Conservation (phyloP, 352 stramenopile genomes). For the Phytophthora fragariae region DNA sequence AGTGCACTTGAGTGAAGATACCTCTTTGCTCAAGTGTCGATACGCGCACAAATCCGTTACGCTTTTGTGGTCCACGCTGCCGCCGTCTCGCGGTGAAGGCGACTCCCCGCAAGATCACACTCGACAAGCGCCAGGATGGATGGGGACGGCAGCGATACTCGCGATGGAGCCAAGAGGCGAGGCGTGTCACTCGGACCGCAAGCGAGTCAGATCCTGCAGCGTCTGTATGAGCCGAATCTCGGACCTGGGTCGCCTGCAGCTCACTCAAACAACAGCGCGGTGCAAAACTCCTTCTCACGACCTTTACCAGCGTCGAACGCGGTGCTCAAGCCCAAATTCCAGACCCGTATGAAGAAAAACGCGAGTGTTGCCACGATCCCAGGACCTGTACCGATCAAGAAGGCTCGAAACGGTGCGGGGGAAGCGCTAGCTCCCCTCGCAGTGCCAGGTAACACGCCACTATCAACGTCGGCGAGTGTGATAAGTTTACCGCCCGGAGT, state of each 20-base stretch:
- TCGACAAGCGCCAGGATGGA: conserved; percentile 9
- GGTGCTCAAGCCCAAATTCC: conserved; percentile 55
- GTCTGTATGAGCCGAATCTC: conserved; percentile 71
- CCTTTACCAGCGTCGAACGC: conserved; percentile 1
- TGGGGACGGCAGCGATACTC: conserved; percentile 14
- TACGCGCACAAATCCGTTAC: conserved; percentile 11
- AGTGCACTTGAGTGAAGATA: conserved; percentile 13
- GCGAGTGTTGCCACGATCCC: conserved; percentile 47
- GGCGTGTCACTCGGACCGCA: conserved; percentile 58
- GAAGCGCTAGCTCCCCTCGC: neutral
- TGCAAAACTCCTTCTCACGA: conserved; percentile 12
- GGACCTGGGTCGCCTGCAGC: conserved; percentile 32
- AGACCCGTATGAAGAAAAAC: conserved; percentile 58
- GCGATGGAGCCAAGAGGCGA: conserved; percentile 66
- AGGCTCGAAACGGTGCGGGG: neutral
- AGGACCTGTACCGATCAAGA: neutral
- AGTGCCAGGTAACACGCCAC: neutral
- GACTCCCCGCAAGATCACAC: conserved; percentile 21
- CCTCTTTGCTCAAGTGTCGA: conserved; percentile 8
- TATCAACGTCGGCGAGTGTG: conserved; percentile 47
- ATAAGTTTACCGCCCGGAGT: conserved; percentile 33
- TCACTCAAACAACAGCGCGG: neutral
- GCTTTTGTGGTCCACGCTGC: neutral
- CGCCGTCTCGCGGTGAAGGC: conserved; percentile 6
- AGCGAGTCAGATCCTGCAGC: conserved; percentile 68